Percentiles rank a stretch among this genome's conserved stretches.
Conservation (phyloP, 2,329 filamentous ascomycete genomes). For the Sarocladiaceae sp. region DNA sequence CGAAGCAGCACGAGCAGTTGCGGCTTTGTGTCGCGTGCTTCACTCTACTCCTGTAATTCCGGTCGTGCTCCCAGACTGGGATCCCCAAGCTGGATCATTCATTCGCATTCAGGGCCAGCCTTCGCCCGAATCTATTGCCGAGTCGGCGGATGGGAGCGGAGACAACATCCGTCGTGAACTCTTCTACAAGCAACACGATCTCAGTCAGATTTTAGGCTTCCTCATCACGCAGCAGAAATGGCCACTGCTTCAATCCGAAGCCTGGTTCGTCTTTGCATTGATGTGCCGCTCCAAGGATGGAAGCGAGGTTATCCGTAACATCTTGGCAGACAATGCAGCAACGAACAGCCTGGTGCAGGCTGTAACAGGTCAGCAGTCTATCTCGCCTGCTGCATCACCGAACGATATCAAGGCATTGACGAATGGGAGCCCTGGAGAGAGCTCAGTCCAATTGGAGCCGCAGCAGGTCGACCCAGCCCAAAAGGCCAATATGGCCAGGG, state of each 20-base stretch:
- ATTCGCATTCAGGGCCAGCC: slow-evolving; percentile 8
- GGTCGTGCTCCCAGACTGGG: slow-evolving; percentile 28
- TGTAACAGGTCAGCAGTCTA: slow-evolving; percentile 35
- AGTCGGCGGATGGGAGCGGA: slow-evolving; percentile 16
- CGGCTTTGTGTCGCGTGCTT: slow-evolving; percentile 49
- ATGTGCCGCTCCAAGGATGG: slow-evolving; percentile 51
- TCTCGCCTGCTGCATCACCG: not conserved
- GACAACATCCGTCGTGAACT: slow-evolving; percentile 17
- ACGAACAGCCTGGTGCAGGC: slow-evolving; percentile 37
- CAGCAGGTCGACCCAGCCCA: slow-evolving; percentile 42
- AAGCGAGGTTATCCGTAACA: slow-evolving; percentile 37
- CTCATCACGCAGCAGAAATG: slow-evolving; percentile 55
- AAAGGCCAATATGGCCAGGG: slow-evolving; percentile 39
- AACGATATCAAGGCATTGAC: slow-evolving; percentile 11
- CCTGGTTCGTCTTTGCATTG: slow-evolving; percentile 59
- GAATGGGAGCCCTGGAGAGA: slow-evolving; percentile 2
- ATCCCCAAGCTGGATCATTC: slow-evolving; percentile 23
- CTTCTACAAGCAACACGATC: slow-evolving; percentile 44
- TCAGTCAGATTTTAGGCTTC: slow-evolving; percentile 42
- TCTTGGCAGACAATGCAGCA: slow-evolving; percentile 37
- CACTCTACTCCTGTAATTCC: slow-evolving; percentile 36
- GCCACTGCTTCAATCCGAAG: slow-evolving; percentile 55
- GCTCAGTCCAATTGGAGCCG: slow-evolving; percentile 35
- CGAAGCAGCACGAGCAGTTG: slow-evolving; percentile 52
- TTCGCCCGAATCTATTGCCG: not conserved